phyloP scores from a whole-genome alignment of 306 rosid species.

The Castanospermum australe region DNA sequence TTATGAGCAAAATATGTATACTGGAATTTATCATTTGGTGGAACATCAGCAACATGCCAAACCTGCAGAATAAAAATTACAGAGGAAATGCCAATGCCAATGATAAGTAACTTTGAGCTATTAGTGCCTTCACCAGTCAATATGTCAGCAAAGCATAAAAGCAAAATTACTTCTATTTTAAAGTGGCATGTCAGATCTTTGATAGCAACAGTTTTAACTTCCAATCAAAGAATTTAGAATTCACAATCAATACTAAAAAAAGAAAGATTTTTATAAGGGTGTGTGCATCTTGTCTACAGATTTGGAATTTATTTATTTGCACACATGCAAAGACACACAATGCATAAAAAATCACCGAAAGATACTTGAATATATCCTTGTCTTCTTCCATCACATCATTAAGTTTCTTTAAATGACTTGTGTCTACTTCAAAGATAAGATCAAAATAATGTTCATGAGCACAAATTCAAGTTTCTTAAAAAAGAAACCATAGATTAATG shows the following conservation, averaged over 20 bases:
- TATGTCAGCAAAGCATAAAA: neutral
- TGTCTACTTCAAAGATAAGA: neutral
- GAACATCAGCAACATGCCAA: slow-evolving; percentile 85
- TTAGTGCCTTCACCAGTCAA: neutral
- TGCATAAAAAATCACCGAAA: neutral
- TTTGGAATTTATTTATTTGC: neutral
- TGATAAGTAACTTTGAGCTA: neutral
- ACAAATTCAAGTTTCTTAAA: neutral
- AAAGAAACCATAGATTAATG: neutral
- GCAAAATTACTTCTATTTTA: neutral
- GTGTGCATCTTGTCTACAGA: neutral
- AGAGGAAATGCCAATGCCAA: slow-evolving; percentile 19
- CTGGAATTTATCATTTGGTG: slow-evolving; percentile 71
- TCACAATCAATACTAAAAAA: neutral
- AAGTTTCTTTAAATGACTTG: slow-evolving; percentile 7
- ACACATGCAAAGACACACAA: neutral
- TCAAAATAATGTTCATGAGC: slow-evolving; percentile 6
- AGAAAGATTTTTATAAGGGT: neutral
- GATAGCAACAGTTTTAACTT: slow-evolving; percentile 7
- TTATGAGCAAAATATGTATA: slow-evolving; percentile 90
- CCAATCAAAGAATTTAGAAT: neutral
- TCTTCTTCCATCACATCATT: slow-evolving; percentile 6
- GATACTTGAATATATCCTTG: slow-evolving; percentile 4
- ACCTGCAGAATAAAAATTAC: slow-evolving; percentile 51
- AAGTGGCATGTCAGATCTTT: neutral